Conservation (phyloP, 176 grass and related monocot genomes). For the Canna indica region DNA sequence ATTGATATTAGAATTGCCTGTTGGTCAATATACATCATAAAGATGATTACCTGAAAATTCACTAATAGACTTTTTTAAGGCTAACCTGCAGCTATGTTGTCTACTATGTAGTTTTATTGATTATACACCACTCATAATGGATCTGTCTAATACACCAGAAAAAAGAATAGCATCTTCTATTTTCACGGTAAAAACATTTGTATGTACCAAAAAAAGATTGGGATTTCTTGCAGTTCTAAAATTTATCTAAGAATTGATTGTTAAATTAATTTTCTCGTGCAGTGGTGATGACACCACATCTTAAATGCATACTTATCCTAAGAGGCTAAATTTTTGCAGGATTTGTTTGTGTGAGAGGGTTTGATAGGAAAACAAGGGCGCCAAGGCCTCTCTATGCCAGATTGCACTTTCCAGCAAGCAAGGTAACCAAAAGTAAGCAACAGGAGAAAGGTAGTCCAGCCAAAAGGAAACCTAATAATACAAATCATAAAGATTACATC, state of each 20-base stretch:
- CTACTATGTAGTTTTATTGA: neutral
- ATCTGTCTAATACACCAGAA: neutral
- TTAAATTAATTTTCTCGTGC: too few species aligned
- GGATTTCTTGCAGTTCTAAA: too few species aligned
- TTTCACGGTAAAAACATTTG: neutral
- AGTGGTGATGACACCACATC: neutral
- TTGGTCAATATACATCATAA: too few species aligned
- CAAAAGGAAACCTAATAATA: conserved; percentile 14
- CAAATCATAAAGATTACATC: conserved; percentile 19
- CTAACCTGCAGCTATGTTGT: neutral
- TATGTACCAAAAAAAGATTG: too few species aligned
- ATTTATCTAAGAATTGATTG: too few species aligned
- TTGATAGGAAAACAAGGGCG: conserved; percentile 42
- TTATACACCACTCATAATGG: neutral
- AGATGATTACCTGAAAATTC: too few species aligned
- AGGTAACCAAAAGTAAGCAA: conserved; percentile 29
- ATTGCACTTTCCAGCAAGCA: conserved; percentile 53
- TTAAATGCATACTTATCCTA: neutral
- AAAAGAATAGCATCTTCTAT: neutral
- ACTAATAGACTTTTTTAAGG: too few species aligned
- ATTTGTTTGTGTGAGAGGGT: conserved; percentile 61
- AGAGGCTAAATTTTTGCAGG: conserved; percentile 27
- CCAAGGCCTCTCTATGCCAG: conserved; percentile 59
- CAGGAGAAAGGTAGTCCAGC: conserved; percentile 14
- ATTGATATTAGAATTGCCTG: neutral